A percentile compares a stretch with the other conserved stretches of the same genome.
These are phyloP conservation scores for Fusarium circinatum DNA, from an alignment of 2,329 filamentous ascomycete species.

Conservation along the genomic window DNA sequence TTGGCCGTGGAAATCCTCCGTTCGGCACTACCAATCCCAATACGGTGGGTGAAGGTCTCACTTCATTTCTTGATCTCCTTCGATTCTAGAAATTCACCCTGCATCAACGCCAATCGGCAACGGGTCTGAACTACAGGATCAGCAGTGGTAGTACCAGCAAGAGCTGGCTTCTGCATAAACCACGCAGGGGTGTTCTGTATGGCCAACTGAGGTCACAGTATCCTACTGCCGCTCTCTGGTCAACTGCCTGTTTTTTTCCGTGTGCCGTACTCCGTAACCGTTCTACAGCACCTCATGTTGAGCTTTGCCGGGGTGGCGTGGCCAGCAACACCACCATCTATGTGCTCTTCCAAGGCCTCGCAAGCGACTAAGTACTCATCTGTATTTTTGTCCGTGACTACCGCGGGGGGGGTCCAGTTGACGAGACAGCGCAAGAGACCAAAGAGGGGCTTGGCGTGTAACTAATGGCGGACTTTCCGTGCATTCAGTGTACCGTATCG, in stretches of 20 bases:
- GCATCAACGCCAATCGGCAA: conserved; percentile 21
- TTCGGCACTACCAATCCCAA: conserved; percentile 11
- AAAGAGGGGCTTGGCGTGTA: not conserved
- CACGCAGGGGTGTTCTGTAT: conserved; percentile 4
- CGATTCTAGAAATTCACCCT: conserved; percentile 37
- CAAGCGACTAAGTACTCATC: not conserved
- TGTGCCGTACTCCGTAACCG: conserved; percentile 4
- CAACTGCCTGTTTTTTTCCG: not conserved
- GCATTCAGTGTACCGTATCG: not conserved
- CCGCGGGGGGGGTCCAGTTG: not conserved
- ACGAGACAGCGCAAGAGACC: not conserved
- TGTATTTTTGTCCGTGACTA: not conserved
- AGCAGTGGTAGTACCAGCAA: conserved; percentile 7
- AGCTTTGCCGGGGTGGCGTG: conserved; percentile 5
- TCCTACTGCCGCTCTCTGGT: conserved; percentile 1
- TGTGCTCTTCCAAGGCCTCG: not conserved
- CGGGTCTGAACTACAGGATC: conserved; percentile 19
- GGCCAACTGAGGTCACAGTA: conserved; percentile 1
- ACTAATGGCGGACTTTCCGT: not conserved
- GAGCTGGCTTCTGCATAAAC: conserved; percentile 16
- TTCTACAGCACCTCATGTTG: not conserved
- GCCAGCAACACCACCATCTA: conserved; percentile 7
- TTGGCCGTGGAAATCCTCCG: conserved; percentile 34
- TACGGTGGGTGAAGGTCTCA: conserved; percentile 26
- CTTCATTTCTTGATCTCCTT: conserved; percentile 34